Percentiles rank a stretch among this genome's conserved stretches.
phyloP scores from a whole-genome alignment of 768 basidiomycete genomes.

The Suillus ampliporus region DNA sequence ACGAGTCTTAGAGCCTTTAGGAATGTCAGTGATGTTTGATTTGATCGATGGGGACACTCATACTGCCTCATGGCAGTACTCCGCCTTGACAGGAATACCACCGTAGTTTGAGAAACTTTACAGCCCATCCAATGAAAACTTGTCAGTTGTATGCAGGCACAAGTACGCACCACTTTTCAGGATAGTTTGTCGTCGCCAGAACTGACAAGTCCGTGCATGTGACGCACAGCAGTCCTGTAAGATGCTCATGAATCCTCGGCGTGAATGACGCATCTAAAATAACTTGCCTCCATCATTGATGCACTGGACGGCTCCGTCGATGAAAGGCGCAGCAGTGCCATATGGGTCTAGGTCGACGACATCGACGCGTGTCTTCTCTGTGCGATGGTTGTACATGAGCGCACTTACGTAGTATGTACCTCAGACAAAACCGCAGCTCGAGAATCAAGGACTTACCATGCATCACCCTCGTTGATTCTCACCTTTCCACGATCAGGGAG shows the following conservation, averaged over 20 bases:
- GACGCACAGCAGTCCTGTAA: slow-evolving; percentile 83
- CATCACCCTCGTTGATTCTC: slow-evolving; percentile 90
- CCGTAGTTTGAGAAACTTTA: slow-evolving; percentile 93
- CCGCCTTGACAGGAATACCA: slow-evolving; percentile 87
- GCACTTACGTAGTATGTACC: slow-evolving; percentile 52
- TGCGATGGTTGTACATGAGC: slow-evolving; percentile 89
- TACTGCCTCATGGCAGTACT: slow-evolving; percentile 94
- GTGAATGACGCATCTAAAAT: background rate
- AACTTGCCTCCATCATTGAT: slow-evolving; percentile 83
- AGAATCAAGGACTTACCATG: slow-evolving; percentile 63
- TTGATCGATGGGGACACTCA: slow-evolving; percentile 30
- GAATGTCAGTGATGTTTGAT: slow-evolving; percentile 9
- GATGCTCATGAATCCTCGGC: slow-evolving; percentile 8
- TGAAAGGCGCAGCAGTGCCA: slow-evolving; percentile 95
- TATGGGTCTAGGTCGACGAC: slow-evolving; percentile 99
- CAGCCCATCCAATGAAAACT: background rate
- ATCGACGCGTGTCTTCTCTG: slow-evolving; percentile 77
- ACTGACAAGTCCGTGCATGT: slow-evolving; percentile 98
- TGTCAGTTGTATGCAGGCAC: background rate
- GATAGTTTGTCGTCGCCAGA: slow-evolving; percentile 90
- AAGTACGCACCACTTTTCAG: slow-evolving; percentile 88
- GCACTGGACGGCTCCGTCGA: slow-evolving; percentile 91
- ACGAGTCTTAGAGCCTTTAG: slow-evolving; percentile 88
- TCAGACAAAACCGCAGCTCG: slow-evolving; percentile 7
- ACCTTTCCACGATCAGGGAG: slow-evolving; percentile 56